These are phyloP conservation scores for Pisolithus albus DNA, from an alignment of 768 basidiomycete species.

Conservation along the genomic window DNA sequence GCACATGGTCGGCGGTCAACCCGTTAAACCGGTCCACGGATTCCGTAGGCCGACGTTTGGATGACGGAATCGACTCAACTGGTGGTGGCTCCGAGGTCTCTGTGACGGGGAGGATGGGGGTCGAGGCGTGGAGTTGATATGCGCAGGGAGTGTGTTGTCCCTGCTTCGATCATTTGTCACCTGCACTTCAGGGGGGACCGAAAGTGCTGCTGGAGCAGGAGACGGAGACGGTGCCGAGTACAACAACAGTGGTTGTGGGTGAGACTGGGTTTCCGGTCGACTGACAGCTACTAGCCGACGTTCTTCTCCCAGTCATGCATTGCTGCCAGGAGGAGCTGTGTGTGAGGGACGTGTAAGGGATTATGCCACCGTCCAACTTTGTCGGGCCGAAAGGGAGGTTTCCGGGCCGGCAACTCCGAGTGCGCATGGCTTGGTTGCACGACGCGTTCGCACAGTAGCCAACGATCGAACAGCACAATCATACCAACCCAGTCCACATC, in stretches of 20 bases:
- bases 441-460: no score
- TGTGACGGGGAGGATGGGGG: conserved; percentile 15
- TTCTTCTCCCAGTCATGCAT: conserved; percentile 92
- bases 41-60: conserved; percentile 50
- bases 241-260: conserved; percentile 1
- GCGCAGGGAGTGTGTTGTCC: conserved; percentile 59
- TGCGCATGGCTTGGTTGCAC: no score
- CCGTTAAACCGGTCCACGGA: conserved; percentile 90
- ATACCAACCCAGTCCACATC: no score
- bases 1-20: conserved; percentile 53
- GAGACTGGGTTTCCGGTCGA: conserved; percentile 14
- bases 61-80: conserved; percentile 12
- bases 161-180: conserved; percentile 81
- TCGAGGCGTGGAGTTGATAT: conserved; percentile 50
- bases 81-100: conserved; percentile 2
- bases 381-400: no score
- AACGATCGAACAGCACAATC: no score
- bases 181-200: conserved; percentile 38
- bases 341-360: conserved; percentile 35
- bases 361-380: no score
- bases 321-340: conserved; percentile 50
- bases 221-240: conserved; percentile 27
- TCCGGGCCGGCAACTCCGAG: no score
- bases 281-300: conserved; percentile 58
- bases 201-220: conserved; percentile 24